Evolutionary conservation across 306 rosid species (phyloP).

Genomic region (Quercus suber): DNA sequence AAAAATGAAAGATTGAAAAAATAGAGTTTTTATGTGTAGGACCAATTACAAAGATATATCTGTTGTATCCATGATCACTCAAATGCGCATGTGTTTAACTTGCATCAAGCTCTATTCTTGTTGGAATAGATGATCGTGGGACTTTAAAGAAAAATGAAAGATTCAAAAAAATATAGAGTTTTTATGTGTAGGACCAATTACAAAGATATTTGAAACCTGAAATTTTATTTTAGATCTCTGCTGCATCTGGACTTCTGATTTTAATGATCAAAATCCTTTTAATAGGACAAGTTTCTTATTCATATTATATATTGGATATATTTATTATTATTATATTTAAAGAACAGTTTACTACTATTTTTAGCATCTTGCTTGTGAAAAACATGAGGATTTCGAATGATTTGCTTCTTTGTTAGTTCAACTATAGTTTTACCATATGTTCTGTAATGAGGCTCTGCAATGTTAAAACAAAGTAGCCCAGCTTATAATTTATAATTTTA

Average conservation of each 20-base stretch:
- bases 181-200: background rate
- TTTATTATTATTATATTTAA: background rate
- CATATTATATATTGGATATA: background rate
- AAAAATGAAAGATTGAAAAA: constrained; percentile 3
- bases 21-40: background rate
- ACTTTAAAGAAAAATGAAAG: constrained; percentile 6
- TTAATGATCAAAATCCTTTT: background rate
- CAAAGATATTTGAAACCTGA: background rate
- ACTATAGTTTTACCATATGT: background rate
- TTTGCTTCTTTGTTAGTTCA: background rate
- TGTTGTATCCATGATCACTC: constrained; percentile 2
- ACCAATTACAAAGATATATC: background rate
- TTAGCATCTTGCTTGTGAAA: background rate
- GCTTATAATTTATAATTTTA: constrained; percentile 13
- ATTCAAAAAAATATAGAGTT: background rate
- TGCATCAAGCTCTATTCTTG: constrained; percentile 6
- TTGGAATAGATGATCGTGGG: constrained; percentile 15
- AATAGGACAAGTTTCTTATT: background rate
- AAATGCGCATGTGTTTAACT: background rate
- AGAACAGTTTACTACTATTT: background rate
- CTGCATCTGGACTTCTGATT: background rate
- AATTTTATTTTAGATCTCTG: background rate
- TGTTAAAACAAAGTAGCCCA: background rate
- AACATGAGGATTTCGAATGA: background rate
- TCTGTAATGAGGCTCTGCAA: background rate